These are phyloP conservation scores for Alternaria arbusti DNA, from an alignment of 2,329 filamentous ascomycete genomes.

Conservation along the genomic window DNA sequence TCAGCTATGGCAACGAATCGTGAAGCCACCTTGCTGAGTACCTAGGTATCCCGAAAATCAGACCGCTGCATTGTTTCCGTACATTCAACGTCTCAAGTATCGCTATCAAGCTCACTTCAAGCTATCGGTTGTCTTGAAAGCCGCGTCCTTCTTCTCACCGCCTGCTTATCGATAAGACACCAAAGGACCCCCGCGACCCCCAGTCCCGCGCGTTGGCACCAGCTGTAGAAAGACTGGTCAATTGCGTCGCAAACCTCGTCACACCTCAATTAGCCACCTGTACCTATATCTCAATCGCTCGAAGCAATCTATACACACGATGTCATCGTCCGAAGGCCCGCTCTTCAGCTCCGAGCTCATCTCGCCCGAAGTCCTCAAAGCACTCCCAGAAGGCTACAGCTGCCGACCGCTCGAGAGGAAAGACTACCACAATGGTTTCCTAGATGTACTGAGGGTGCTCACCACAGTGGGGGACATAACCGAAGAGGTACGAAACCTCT, in stretches of 20 bases:
- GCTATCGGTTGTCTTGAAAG: background rate
- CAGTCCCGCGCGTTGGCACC: background rate
- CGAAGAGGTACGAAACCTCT: conserved; percentile 58
- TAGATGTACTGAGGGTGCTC: conserved; percentile 88
- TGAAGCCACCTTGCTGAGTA: background rate
- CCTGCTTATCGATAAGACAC: conserved; percentile 32
- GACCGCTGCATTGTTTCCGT: background rate
- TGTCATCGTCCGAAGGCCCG: conserved; percentile 50
- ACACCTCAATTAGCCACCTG: background rate
- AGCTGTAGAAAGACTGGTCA: background rate
- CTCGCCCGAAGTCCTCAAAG: conserved; percentile 73
- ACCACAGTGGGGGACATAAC: conserved; percentile 91
- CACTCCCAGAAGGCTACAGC: conserved; percentile 80
- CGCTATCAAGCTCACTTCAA: background rate
- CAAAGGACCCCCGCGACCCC: conserved; percentile 7
- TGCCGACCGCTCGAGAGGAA: conserved; percentile 78
- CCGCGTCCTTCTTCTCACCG: conserved; percentile 19
- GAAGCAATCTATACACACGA: background rate
- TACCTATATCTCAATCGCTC: background rate
- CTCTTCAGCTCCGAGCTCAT: conserved; percentile 83
- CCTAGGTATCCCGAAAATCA: background rate
- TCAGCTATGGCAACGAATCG: conserved; percentile 1
- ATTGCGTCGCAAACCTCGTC: background rate
- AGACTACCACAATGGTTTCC: conserved; percentile 83
- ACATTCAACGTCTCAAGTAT: background rate